A percentile compares a stretch with the other conserved stretches of the same genome.
phyloP scores from a whole-genome alignment of 129 eudicot genomes.

The Calendula officinalis region DNA sequence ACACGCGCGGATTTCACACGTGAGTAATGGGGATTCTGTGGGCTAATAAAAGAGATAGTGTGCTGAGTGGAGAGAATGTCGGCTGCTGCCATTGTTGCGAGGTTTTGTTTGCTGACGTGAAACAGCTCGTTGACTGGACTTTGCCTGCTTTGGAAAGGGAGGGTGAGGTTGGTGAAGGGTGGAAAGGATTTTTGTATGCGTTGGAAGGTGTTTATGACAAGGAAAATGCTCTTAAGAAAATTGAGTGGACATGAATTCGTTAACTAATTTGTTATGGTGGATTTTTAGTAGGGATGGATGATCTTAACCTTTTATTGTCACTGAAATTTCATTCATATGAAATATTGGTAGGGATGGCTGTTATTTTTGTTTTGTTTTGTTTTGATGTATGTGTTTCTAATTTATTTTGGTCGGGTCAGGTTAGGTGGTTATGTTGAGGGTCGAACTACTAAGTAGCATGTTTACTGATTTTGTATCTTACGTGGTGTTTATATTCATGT shows the following conservation, averaged over 20 bases:
- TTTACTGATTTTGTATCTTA: too few relatives aligned
- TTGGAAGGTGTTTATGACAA: slow-evolving; percentile 82
- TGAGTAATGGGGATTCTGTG: slow-evolving; percentile 77
- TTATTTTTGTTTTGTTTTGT: neutral
- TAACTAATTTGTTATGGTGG: slow-evolving; percentile 91
- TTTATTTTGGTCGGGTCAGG: too few relatives aligned
- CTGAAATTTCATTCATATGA: neutral
- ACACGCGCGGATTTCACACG: slow-evolving; percentile 48
- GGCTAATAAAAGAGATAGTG: slow-evolving; percentile 81
- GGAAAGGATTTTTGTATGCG: slow-evolving; percentile 87
- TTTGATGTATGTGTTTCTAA: neutral
- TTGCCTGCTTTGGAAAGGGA: slow-evolving; percentile 61
- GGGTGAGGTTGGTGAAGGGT: slow-evolving; percentile 85
- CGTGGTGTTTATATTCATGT: too few relatives aligned
- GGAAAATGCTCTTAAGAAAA: slow-evolving; percentile 45
- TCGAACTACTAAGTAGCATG: too few relatives aligned
- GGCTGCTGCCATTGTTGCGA: slow-evolving; percentile 73
- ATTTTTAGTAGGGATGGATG: slow-evolving; percentile 61
- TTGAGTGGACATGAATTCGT: slow-evolving; percentile 69
- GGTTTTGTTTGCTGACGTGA: slow-evolving; percentile 63
- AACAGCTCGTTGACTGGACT: slow-evolving; percentile 70
- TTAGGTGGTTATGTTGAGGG: too few relatives aligned
- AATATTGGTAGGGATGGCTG: neutral
- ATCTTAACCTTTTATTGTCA: neutral
- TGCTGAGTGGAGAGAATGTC: slow-evolving; percentile 53